A percentile compares a stretch with the other conserved stretches of the same genome.
These are phyloP conservation scores for Cymodocea nodosa DNA, from an alignment of 116 monocot species.

Conservation along the genomic window DNA sequence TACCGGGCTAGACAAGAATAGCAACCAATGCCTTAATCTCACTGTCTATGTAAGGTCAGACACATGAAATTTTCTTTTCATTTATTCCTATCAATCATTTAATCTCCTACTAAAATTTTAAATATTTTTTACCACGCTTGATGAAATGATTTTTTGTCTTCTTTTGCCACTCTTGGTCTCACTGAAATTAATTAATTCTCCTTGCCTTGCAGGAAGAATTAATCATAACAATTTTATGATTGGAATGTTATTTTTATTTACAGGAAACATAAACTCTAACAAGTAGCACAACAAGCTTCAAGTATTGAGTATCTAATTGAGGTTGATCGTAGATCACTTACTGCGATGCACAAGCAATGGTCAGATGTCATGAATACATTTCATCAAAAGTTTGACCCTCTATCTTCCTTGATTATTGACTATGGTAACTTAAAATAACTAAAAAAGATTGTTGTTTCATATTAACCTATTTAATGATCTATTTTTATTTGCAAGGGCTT, in stretches of 20 bases:
- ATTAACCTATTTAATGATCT: background rate
- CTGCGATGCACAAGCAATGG: slow-evolving; percentile 87
- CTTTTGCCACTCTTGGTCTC: background rate
- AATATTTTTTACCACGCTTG: too few species aligned
- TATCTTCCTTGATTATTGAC: slow-evolving; percentile 52
- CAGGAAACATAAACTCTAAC: slow-evolving; percentile 85
- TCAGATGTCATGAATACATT: slow-evolving; percentile 67
- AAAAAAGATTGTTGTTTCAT: background rate
- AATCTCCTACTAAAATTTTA: too few species aligned
- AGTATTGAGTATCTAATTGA: slow-evolving; percentile 82
- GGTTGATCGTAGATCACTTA: slow-evolving; percentile 64
- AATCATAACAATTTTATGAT: background rate
- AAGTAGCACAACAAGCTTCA: slow-evolving; percentile 92
- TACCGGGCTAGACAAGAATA: too few species aligned
- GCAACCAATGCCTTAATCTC: too few species aligned
- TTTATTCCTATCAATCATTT: too few species aligned
- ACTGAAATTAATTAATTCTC: background rate
- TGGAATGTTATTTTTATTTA: background rate
- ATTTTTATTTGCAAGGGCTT: slow-evolving; percentile 26
- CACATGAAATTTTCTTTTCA: too few species aligned
- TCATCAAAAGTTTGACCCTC: slow-evolving; percentile 58
- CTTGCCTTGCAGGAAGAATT: background rate
- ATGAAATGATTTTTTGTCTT: too few species aligned
- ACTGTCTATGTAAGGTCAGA: too few species aligned
- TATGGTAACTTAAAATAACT: slow-evolving; percentile 53